Evolutionary conservation across 176 grass and related monocot species (phyloP), one percentile per base, ranked within the genome.

Genomic region (Aegilops longissima): DNA sequence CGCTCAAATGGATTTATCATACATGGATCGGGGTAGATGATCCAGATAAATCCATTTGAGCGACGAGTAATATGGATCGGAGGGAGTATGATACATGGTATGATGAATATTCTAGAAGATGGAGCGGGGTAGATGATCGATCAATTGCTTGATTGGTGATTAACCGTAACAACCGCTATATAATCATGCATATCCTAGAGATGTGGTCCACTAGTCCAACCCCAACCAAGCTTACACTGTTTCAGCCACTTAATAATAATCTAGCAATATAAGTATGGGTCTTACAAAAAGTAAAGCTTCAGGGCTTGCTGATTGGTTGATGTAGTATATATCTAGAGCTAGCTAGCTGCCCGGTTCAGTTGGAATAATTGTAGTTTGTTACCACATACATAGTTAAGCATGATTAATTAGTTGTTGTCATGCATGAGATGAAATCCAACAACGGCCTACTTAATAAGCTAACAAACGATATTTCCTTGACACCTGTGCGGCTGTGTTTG

Each of bases 351-450:
- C 34, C 34, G 6, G 34, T 6, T 35, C 5, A 35, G 34, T 5
- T 16, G 23, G 1, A 75, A 75, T 51, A 75, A 51, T 51, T 51
- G 4, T 51, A 75, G 13, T 75, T 75, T 29, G 42, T 42, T 75
- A 75, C 39, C n/a, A n/a, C n/a, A n/a, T 42, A 6, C 42, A 16
- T 30, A 16, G 16, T 51, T 51, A 14, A 51, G 42, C 72, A 51
- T 75, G 72, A 76, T 76, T 76, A 76, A 51, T 76, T 76, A 51
- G 73, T 76, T 76, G 44, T 5, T 45, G 24, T 31, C 14, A 76
- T 76, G 12, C 44, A 52, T 76, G 42, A 16, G 51, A 76, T 76
- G 42, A 16, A 76, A 76, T 76, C 72, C 42, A 75, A 29, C 16
- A 25, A 31, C 44, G 49, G 4, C 14, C 1, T 30, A 30, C 33